phyloP scores from a whole-genome alignment of 2,329 filamentous ascomycete species.

The Sarocladium strictum region DNA sequence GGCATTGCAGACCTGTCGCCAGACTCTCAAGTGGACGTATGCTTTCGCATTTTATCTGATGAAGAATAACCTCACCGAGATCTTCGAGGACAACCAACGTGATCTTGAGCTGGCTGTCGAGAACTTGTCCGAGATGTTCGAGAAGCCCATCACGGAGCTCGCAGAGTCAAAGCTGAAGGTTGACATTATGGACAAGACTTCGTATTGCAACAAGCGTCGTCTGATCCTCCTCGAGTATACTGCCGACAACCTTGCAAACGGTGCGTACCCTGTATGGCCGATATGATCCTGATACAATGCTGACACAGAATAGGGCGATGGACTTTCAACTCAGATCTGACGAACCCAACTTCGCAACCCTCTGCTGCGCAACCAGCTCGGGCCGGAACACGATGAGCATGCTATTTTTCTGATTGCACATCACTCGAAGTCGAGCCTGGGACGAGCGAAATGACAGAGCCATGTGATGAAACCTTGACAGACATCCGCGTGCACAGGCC shows the following conservation, averaged over 20 bases:
- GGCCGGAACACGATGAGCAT: not conserved
- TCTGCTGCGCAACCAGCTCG: not conserved
- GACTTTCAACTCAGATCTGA: conserved; percentile 36
- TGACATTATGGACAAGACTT: conserved; percentile 97
- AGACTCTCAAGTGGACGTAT: conserved; percentile 98
- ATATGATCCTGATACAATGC: conserved; percentile 21
- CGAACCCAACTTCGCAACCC: conserved; percentile 12
- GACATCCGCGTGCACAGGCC: not conserved
- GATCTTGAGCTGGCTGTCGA: conserved; percentile 97
- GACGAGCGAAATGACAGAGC: not conserved
- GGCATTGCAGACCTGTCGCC: conserved; percentile 91
- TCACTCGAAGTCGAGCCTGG: too few species aligned
- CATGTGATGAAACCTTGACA: not conserved
- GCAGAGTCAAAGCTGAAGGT: conserved; percentile 86
- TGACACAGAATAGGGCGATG: conserved; percentile 32
- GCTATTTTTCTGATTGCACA: too few species aligned
- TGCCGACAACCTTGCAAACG: conserved; percentile 82
- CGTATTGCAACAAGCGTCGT: conserved; percentile 89
- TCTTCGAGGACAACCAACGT: conserved; percentile 98
- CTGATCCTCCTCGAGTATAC: conserved; percentile 89
- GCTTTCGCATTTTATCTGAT: conserved; percentile 98
- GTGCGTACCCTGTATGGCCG: too few species aligned
- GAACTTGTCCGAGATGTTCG: conserved; percentile 97
- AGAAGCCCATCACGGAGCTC: conserved; percentile 87
- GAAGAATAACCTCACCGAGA: conserved; percentile 90